These are phyloP conservation scores for Aureobasidium sp. DNA, from an alignment of 2,329 filamentous ascomycete genomes.

Conservation along the genomic window DNA sequence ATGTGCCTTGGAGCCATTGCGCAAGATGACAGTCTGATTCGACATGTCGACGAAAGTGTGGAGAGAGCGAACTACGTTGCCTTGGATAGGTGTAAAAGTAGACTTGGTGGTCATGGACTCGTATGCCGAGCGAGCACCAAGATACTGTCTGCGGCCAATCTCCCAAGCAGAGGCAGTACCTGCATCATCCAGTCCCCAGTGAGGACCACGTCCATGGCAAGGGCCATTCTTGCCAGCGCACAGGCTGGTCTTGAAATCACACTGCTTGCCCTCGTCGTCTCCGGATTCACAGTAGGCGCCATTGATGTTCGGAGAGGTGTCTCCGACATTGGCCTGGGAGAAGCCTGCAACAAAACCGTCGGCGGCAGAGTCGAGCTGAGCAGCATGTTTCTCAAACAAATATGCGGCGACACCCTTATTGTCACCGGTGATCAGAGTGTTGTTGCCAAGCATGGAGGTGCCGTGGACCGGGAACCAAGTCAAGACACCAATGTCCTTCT, in stretches of 20 bases:
- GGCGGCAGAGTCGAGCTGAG: slow-evolving; percentile 15
- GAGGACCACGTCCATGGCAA: slow-evolving; percentile 68
- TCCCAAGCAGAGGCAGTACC: slow-evolving; percentile 67
- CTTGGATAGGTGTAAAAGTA: slow-evolving; percentile 47
- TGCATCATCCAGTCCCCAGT: slow-evolving; percentile 57
- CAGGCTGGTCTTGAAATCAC: slow-evolving; percentile 74
- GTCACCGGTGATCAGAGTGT: slow-evolving; percentile 85
- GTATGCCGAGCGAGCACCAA: slow-evolving; percentile 54
- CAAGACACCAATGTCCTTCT: slow-evolving; percentile 70
- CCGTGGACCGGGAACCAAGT: slow-evolving; percentile 93
- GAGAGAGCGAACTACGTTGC: slow-evolving; percentile 66
- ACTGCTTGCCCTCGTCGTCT: slow-evolving; percentile 53
- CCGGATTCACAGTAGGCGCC: slow-evolving; percentile 89
- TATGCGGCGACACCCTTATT: slow-evolving; percentile 92
- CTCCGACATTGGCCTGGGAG: slow-evolving; percentile 84
- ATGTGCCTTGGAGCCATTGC: slow-evolving; percentile 61
- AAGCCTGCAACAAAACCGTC: slow-evolving; percentile 78
- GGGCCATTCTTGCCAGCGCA: slow-evolving; percentile 66
- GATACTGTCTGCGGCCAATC: slow-evolving; percentile 66
- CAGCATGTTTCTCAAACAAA: slow-evolving; percentile 63
- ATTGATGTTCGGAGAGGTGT: slow-evolving; percentile 80
- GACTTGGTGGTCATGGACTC: slow-evolving; percentile 38
- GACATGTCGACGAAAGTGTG: slow-evolving; percentile 82
- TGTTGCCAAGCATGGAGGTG: slow-evolving; percentile 85
- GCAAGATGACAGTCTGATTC: slow-evolving; percentile 63